Percentiles rank a stretch among this genome's conserved stretches.
Conservation (phyloP, 140 eudicot species). For the Stevia rebaudiana region DNA sequence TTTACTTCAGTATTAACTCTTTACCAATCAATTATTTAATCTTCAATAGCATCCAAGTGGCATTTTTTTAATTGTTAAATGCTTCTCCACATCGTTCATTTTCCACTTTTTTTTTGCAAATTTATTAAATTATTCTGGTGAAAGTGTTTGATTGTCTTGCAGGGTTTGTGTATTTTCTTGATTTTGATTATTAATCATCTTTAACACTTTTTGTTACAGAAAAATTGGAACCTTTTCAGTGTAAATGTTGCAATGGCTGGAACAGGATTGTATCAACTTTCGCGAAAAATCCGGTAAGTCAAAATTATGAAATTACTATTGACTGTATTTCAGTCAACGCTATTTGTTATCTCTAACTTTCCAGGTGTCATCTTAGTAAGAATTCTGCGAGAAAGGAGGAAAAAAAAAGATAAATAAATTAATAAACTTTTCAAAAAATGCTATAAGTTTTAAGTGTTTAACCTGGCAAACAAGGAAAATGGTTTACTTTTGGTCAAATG, state of each 20-base stretch:
- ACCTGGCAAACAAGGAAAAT: constrained; percentile 1
- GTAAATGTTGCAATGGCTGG: constrained; percentile 93
- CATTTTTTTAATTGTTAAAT: neutral
- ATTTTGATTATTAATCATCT: neutral
- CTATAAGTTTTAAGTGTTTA: neutral
- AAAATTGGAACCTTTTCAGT: constrained; percentile 94
- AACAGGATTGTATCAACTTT: constrained; percentile 83
- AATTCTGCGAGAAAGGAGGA: neutral
- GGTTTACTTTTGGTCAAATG: neutral
- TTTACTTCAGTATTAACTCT: neutral
- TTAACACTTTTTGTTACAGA: constrained; percentile 49
- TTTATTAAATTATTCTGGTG: neutral
- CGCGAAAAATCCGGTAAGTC: constrained; percentile 73
- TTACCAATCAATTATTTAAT: too few species aligned
- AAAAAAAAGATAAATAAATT: neutral
- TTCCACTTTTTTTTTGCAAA: neutral
- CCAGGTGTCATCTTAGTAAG: neutral
- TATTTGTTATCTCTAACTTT: neutral
- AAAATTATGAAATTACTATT: neutral
- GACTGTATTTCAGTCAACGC: neutral
- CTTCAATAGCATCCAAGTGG: neutral
- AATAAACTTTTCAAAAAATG: neutral
- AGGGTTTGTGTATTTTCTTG: neutral
- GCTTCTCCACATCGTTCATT: neutral
- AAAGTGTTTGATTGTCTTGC: neutral